phyloP scores from a whole-genome alignment of 805 yeast genomes.

The Pichia rugopelliculosa region DNA sequence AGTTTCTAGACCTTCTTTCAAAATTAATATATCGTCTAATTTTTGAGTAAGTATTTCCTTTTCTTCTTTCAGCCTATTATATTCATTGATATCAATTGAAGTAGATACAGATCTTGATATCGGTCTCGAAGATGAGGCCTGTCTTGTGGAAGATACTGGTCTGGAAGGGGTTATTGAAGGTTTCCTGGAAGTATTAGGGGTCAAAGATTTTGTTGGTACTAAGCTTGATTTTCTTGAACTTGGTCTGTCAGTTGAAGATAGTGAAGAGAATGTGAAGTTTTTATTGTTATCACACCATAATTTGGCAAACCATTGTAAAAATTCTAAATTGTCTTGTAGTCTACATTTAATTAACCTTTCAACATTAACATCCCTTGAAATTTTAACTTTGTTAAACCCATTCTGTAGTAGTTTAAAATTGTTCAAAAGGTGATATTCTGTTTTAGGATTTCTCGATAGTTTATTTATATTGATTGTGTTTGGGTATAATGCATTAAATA shows the following conservation, averaged over 20 bases:
- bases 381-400: slow-evolving; percentile 61
- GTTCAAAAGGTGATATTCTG: slow-evolving; percentile 68
- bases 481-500: slow-evolving; percentile 75
- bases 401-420: slow-evolving; percentile 85
- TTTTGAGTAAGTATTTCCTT: slow-evolving; percentile 47
- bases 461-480: slow-evolving; percentile 69
- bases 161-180: background rate
- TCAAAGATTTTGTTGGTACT: background rate
- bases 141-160: background rate
- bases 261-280: slow-evolving; percentile 2
- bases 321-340: slow-evolving; percentile 90
- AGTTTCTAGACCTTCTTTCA: slow-evolving; percentile 60
- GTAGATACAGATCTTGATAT: background rate
- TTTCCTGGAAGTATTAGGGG: background rate
- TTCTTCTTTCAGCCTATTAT: slow-evolving; percentile 31
- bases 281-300: slow-evolving; percentile 57
- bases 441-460: slow-evolving; percentile 62
- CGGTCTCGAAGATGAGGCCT: background rate
- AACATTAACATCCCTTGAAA: slow-evolving; percentile 71
- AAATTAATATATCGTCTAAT: slow-evolving; percentile 46
- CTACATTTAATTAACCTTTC: slow-evolving; percentile 78
- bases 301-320: slow-evolving; percentile 84
- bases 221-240: slow-evolving; percentile 6
- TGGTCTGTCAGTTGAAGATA: slow-evolving; percentile 4
- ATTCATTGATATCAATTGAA: background rate